Evolutionary conservation across 2,329 filamentous ascomycete species (phyloP).

Genomic region (Colletotrichum horii): DNA sequence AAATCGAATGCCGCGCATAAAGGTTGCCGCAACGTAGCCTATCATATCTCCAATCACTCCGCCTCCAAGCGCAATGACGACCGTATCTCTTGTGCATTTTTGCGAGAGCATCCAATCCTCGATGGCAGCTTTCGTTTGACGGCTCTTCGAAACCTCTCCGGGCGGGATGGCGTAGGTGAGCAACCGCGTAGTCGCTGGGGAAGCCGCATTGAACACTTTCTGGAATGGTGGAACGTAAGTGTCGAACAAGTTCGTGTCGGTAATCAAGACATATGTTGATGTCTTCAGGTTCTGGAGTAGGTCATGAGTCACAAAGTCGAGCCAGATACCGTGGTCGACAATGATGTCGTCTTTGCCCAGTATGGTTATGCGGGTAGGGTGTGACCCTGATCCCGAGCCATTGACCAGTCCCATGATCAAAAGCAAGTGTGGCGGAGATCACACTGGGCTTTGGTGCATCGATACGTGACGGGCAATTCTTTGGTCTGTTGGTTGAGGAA

Average conservation of each 20-base stretch:
- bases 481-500: not conserved
- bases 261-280: conserved; percentile 95
- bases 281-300: conserved; percentile 78
- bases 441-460: not conserved
- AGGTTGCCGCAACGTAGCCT: conserved; percentile 95
- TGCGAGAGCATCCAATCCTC: conserved; percentile 97
- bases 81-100: conserved; percentile 92
- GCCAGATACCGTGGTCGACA: conserved; percentile 90
- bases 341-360: conserved; percentile 90
- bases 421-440: not conserved
- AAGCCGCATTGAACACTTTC: conserved; percentile 36
- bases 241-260: conserved; percentile 87
- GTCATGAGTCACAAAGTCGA: conserved; percentile 80
- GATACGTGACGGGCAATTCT: not conserved
- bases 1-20: conserved; percentile 96
- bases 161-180: conserved; percentile 88
- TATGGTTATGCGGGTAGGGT: conserved; percentile 73
- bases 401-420: conserved; percentile 20
- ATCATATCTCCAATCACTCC: conserved; percentile 99
- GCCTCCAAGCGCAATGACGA: conserved; percentile 92
- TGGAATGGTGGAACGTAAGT: conserved; percentile 83
- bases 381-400: conserved; percentile 21
- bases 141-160: conserved; percentile 91
- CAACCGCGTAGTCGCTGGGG: conserved; percentile 63
- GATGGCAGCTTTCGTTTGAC: conserved; percentile 91